These are phyloP conservation scores for Arthrobotrys musiformis DNA, from an alignment of 2,329 filamentous ascomycete genomes.

Conservation along the genomic window DNA sequence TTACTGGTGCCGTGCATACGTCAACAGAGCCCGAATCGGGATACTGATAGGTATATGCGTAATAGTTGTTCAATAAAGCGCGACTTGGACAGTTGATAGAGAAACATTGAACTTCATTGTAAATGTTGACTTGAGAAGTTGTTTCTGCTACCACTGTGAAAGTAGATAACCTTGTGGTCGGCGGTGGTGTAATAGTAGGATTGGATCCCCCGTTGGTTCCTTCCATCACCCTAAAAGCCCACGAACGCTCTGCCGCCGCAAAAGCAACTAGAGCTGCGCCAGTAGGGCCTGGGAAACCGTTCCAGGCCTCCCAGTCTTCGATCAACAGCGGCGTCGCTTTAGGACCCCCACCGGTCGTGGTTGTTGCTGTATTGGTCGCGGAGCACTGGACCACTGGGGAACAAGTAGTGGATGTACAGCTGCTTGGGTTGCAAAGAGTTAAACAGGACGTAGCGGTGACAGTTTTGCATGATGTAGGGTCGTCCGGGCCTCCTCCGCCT, in stretches of 20 bases:
- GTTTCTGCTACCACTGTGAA: background rate
- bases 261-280: background rate
- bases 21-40: background rate
- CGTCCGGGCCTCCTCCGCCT: background rate
- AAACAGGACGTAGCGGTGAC: background rate
- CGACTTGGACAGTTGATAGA: background rate
- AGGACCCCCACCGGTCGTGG: background rate
- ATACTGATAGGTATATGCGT: background rate
- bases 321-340: background rate
- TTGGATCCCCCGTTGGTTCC: background rate
- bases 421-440: conserved; percentile 2
- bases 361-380: background rate
- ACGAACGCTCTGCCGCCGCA: background rate
- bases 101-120: background rate
- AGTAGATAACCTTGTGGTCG: background rate
- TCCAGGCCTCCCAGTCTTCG: background rate
- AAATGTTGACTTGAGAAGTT: conserved; percentile 3
- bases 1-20: background rate
- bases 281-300: background rate
- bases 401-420: background rate
- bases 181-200: background rate
- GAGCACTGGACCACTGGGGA: conserved; percentile 1
- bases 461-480: background rate
- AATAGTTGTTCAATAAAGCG: background rate
- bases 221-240: background rate